Evolutionary conservation across 305 asterid species (phyloP).

Genomic region (Solanum hybrid): DNA sequence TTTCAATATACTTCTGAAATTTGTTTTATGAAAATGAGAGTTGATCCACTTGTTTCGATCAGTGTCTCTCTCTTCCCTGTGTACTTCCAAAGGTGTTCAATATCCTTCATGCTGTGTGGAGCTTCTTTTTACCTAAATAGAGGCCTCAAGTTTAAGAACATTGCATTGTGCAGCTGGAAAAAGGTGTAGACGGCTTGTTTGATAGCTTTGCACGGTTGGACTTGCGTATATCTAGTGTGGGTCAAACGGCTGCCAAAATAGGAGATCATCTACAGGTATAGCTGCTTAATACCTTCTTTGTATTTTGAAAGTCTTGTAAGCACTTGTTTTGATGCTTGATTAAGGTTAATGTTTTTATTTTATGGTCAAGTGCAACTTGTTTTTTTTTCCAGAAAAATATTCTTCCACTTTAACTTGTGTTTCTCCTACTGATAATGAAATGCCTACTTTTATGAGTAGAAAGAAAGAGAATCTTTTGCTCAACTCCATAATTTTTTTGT

Average conservation of each 20-base stretch:
- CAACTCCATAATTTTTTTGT: background rate
- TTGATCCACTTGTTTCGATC: background rate
- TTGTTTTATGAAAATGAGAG: background rate
- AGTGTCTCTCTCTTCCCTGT: background rate
- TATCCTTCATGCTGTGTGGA: background rate
- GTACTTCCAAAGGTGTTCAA: background rate
- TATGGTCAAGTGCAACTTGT: background rate
- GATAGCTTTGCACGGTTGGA: slow-evolving; percentile 90
- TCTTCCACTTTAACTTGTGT: background rate
- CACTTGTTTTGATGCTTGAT: background rate
- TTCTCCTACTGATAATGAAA: background rate
- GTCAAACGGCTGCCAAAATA: slow-evolving; percentile 98
- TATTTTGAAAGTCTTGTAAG: slow-evolving; percentile 1
- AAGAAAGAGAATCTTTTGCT: background rate
- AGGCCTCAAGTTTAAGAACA: background rate
- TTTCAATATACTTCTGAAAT: background rate
- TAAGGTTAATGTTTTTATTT: background rate
- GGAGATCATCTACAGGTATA: slow-evolving; percentile 94
- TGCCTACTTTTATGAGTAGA: background rate
- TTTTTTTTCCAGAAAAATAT: background rate
- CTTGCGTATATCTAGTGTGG: slow-evolving; percentile 96
- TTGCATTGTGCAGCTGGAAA: slow-evolving; percentile 58
- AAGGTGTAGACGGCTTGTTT: slow-evolving; percentile 97
- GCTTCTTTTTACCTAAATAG: background rate
- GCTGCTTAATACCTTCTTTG: background rate